phyloP scores from a whole-genome alignment of 2,329 filamentous ascomycete genomes.

The Neopestalotiopsis rosae region DNA sequence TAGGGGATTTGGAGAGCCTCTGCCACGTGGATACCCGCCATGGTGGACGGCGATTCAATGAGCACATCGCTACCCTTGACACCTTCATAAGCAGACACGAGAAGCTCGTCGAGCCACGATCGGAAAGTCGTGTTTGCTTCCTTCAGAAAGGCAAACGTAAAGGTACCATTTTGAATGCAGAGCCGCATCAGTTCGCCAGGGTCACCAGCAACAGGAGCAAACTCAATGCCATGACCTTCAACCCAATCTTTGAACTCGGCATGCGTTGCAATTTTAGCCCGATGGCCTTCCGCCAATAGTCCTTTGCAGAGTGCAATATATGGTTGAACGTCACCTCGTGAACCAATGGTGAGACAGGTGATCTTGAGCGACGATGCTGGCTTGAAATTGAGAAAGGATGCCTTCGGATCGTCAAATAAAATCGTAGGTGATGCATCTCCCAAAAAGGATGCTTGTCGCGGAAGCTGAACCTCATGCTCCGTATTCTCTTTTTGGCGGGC shows the following conservation, averaged over 20 bases:
- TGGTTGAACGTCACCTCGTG: slow-evolving; percentile 93
- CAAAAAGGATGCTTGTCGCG: slow-evolving; percentile 49
- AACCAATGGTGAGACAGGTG: slow-evolving; percentile 95
- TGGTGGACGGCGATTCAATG: slow-evolving; percentile 94
- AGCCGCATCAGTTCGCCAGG: slow-evolving; percentile 94
- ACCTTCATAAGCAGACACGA: slow-evolving; percentile 79
- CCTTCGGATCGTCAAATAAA: slow-evolving; percentile 85
- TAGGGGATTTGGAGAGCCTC: slow-evolving; percentile 93
- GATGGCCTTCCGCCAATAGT: slow-evolving; percentile 85
- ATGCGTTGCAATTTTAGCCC: slow-evolving; percentile 87
- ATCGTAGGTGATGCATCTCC: slow-evolving; percentile 71
- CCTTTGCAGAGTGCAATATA: slow-evolving; percentile 97
- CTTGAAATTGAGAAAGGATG: slow-evolving; percentile 91
- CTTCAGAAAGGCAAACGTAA: slow-evolving; percentile 87
- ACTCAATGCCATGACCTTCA: slow-evolving; percentile 91
- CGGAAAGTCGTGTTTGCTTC: slow-evolving; percentile 89
- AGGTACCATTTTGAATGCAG: slow-evolving; percentile 97
- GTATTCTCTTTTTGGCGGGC: slow-evolving; percentile 64
- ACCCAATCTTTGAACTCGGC: slow-evolving; percentile 90
- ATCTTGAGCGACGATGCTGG: slow-evolving; percentile 79
- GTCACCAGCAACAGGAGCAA: slow-evolving; percentile 86
- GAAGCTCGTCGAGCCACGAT: slow-evolving; percentile 90
- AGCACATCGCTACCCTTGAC: slow-evolving; percentile 88
- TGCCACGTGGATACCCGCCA: slow-evolving; percentile 97
- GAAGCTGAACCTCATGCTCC: slow-evolving; percentile 56